A percentile compares a stretch with the other conserved stretches of the same genome.
These are phyloP conservation scores for Neohortaea acidophila DNA, from an alignment of 495 filamentous ascomycete genomes.

Conservation along the genomic window DNA sequence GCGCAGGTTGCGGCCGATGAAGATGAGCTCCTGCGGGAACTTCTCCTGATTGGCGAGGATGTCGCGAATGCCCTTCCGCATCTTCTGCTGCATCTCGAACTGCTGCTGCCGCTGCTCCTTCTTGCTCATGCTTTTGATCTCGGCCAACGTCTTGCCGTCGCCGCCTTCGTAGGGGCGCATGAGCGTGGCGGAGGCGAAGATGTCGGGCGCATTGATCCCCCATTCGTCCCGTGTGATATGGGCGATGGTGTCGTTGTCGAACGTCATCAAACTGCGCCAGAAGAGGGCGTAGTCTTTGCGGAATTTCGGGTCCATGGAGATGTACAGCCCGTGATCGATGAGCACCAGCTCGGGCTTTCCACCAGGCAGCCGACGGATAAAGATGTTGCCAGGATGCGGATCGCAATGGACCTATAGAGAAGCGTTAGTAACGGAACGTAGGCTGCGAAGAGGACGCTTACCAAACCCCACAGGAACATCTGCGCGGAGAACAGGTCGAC, in stretches of 20 bases:
- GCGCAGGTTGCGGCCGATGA: constrained; percentile 86
- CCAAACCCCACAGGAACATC: constrained; percentile 88
- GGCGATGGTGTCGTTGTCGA: constrained; percentile 69
- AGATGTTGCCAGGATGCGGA: constrained; percentile 93
- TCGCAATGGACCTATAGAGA: too few species aligned
- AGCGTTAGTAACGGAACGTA: too few species aligned
- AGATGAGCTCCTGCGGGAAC: constrained; percentile 86
- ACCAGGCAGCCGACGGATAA: constrained; percentile 68
- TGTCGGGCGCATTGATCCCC: constrained; percentile 76
- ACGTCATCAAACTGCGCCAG: constrained; percentile 85
- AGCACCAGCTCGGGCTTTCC: constrained; percentile 81
- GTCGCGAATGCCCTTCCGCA: constrained; percentile 69
- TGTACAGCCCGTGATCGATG: constrained; percentile 93
- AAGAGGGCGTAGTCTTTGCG: constrained; percentile 79
- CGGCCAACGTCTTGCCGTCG: constrained; percentile 44
- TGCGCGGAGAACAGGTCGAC: constrained; percentile 88
- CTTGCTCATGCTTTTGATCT: constrained; percentile 32
- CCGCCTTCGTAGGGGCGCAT: constrained; percentile 84
- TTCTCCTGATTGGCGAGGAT: constrained; percentile 79
- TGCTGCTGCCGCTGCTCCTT: constrained; percentile 46
- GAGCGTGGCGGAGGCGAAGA: constrained; percentile 81
- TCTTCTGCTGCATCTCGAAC: constrained; percentile 73
- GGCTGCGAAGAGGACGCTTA: too few species aligned
- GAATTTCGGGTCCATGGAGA: constrained; percentile 72
- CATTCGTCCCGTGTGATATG: constrained; percentile 52